Base-by-base conservation (phyloP, 192 early-diverging fungal species). In the Lobosporangium transversale region DNA sequence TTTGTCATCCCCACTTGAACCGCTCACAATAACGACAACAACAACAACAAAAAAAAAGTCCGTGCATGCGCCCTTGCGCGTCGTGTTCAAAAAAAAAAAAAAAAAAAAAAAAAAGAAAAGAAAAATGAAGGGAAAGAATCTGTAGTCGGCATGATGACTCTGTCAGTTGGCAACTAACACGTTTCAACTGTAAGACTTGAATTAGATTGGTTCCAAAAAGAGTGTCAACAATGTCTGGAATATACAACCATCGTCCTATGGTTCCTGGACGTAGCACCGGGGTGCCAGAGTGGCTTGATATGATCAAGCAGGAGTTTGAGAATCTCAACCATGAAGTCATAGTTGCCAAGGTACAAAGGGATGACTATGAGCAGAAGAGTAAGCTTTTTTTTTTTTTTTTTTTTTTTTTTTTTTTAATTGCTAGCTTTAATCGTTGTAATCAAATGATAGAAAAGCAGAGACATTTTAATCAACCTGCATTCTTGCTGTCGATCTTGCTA, bases 291-390 rank as follows among this genome's bases (percentile, higher is more conserved):
- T 83, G 94, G 50, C 75, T 95, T 10, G 95, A 97, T 35, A 83
- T 92, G 50, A 79, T 95, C 48, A 85, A 87, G 52, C 66, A 61
- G 27, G 95, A 97, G 78, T 92, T 91, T 59, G 93, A 95, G 26
- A 81, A 81, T 55, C 70, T 93, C 31, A 84, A 80, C 47, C 88
- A 94, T 64, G 95, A 95, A 57, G 82, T 86, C 5, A 82, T 83
- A n/a, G 79, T 87, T 27, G 82, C 78, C 81, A 90, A 92, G 75
- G 78, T 84, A 23, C 90, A 93, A 66, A 83, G 90, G 33, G 93
- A 95, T 66, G 95, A 97, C 51, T 86, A 89, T 68, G 95, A 95
- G 73, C 86, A 89, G 54, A 90, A 92, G 71, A 80, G 93, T 94
- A 90, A 60, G 88, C 79, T 20, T 32, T 24, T 32, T 53, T 21